Evolutionary conservation across 2,329 filamentous ascomycete genomes (phyloP).

Genomic region (Exophiala spinifera): DNA sequence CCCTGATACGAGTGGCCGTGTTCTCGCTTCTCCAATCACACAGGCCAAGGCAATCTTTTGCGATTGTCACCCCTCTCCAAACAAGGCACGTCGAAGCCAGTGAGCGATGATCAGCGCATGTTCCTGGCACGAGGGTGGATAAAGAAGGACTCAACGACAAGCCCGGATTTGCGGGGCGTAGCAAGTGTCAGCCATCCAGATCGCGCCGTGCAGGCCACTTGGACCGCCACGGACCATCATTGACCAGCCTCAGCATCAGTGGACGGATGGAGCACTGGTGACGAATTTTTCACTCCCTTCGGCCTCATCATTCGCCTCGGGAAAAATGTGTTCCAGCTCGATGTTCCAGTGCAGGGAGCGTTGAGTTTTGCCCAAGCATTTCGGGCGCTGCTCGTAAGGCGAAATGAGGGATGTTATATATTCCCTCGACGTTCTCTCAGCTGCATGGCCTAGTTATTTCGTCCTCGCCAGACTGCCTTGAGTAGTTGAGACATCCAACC

Average conservation of each 20-base stretch:
- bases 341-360: not conserved
- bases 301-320: conserved; percentile 11
- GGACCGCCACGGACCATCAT: conserved; percentile 1
- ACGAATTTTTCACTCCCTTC: conserved; percentile 13
- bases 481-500: not conserved
- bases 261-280: conserved; percentile 14
- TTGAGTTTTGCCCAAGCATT: not conserved
- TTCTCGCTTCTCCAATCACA: no score
- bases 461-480: conserved; percentile 4
- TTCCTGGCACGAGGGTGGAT: not conserved
- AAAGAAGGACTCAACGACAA: not conserved
- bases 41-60: no score
- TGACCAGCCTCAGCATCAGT: conserved; percentile 10
- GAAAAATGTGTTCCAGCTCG: not conserved
- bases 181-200: not conserved
- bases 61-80: not conserved
- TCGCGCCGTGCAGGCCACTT: no score
- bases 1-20: no score
- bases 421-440: not conserved
- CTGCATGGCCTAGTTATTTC: not conserved
- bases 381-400: not conserved
- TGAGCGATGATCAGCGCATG: not conserved
- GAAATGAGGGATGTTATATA: conserved; percentile 5
- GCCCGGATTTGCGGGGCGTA: not conserved
- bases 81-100: not conserved